Percentiles rank a stretch among this genome's conserved stretches.
Conservation (phyloP, 805 yeast species). For the Hanseniaspora hatyaiensis region DNA sequence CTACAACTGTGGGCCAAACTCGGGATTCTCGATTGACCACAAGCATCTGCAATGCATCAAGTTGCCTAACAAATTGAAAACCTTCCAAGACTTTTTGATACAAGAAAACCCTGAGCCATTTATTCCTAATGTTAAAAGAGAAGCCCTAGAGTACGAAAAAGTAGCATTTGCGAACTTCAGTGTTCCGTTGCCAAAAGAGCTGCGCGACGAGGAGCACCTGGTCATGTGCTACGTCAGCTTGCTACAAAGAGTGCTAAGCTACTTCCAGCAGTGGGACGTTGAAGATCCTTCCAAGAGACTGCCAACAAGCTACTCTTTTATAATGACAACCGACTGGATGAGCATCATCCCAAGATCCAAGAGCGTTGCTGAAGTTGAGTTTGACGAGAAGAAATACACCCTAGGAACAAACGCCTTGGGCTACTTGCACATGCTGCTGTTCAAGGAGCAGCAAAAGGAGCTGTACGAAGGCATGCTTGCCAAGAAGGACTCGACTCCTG, state of each 20-base stretch:
- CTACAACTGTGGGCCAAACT: conserved; percentile 74
- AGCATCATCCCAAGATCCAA: conserved; percentile 66
- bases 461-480: conserved; percentile 24
- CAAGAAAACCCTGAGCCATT: conserved; percentile 36
- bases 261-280: conserved; percentile 43
- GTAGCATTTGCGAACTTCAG: conserved; percentile 75
- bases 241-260: conserved; percentile 58
- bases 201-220: conserved; percentile 40
- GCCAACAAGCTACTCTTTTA: conserved; percentile 60
- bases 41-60: conserved; percentile 81
- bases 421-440: conserved; percentile 62
- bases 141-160: conserved; percentile 50
- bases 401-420: conserved; percentile 71
- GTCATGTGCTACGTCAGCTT: conserved; percentile 61
- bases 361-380: conserved; percentile 9
- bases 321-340: conserved; percentile 74
- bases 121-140: conserved; percentile 43
- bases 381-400: conserved; percentile 29
- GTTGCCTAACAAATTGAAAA: conserved; percentile 47
- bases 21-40: conserved; percentile 94
- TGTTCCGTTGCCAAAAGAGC: conserved; percentile 43
- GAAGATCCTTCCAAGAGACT: conserved; percentile 23
- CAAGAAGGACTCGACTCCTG: conserved; percentile 31
- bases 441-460: conserved; percentile 45
- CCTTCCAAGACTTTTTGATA: conserved; percentile 46